Evolutionary conservation across 352 stramenopile species (phyloP).

Genomic region (Phytophthora colocasiae): DNA sequence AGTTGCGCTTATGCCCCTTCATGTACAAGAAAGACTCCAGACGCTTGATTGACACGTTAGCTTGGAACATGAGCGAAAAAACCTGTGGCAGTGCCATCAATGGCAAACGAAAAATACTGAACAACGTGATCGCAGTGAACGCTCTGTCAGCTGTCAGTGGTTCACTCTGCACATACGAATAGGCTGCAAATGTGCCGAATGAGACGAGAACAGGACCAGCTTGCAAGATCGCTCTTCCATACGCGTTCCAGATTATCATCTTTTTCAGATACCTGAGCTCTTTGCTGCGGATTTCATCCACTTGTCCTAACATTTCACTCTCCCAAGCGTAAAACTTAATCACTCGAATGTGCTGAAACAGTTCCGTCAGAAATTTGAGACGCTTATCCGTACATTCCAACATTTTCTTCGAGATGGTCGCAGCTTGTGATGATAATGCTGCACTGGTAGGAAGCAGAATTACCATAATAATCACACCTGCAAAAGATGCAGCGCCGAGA

Average conservation of each 20-base stretch:
- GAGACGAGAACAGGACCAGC: constrained; percentile 65
- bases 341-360: constrained; percentile 70
- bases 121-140: constrained; percentile 96
- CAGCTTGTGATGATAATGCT: constrained; percentile 45
- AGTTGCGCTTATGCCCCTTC: constrained; percentile 34
- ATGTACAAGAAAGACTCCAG: constrained; percentile 59
- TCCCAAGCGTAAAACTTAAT: constrained; percentile 88
- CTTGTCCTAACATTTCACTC: constrained; percentile 53
- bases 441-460: constrained; percentile 55
- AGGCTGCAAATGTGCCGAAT: constrained; percentile 70
- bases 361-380: constrained; percentile 62
- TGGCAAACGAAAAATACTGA: constrained; percentile 97
- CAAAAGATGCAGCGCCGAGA: constrained; percentile 59
- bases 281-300: constrained; percentile 51
- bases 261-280: constrained; percentile 61
- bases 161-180: constrained; percentile 51
- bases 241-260: constrained; percentile 62
- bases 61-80: constrained; percentile 62
- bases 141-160: constrained; percentile 87
- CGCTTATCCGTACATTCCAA: constrained; percentile 58
- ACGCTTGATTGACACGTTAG: constrained; percentile 64
- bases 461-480: constrained; percentile 64
- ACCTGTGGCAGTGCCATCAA: constrained; percentile 93
- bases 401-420: constrained; percentile 49
- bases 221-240: constrained; percentile 54